Base-by-base conservation (phyloP, 805 yeast species). In the Ogataea methylovora region DNA sequence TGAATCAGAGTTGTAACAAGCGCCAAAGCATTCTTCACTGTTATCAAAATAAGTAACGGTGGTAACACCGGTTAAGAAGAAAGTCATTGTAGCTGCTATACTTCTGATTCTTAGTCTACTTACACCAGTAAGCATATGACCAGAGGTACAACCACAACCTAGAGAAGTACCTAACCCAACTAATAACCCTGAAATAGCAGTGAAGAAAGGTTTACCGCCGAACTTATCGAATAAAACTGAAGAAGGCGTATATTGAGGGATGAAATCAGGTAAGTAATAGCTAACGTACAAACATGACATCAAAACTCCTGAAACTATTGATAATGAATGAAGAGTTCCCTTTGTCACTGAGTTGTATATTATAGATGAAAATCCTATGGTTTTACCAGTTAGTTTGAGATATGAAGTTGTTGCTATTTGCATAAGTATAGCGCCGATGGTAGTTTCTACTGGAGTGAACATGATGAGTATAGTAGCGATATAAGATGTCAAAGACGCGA, bases 131-230 rank as follows among this genome's bases (percentile, higher is more conserved):
- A 72, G 49, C 73, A 72, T 67, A 42, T 72, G 77, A 3, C 78
- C 78, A 0, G 76, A 69, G 2, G 77, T 72, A 36, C 78, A 72
- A 2, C 77, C 78, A 21, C 60, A 52, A 0, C 72, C 76, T 22
- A 56, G 45, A 23, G 59, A 59, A 0, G 77, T 65, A 1, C 78
- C 78, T 2, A 64, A 15, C 0, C 78, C 78, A 3, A 63, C 70
- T 2, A 70, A 42, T 0, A 60, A 35, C 0, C 77, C 76, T 2
- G 71, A 60, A 12, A 38, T 16, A 15, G 36, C 37, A 14, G 24
- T 16, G 1, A 15, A 5, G 12, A n/a, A n/a, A n/a, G n/a, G n/a
- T n/a, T n/a, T n/a, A n/a, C n/a, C n/a, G 37, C 26, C 16, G 3
- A 19, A 4, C 6, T 21, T 12, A 11, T 4, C 5, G 11, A 15